A percentile compares a stretch with the other conserved stretches of the same genome.
Conservation (phyloP, 331 rosid species). For the Spiraea crenata region DNA sequence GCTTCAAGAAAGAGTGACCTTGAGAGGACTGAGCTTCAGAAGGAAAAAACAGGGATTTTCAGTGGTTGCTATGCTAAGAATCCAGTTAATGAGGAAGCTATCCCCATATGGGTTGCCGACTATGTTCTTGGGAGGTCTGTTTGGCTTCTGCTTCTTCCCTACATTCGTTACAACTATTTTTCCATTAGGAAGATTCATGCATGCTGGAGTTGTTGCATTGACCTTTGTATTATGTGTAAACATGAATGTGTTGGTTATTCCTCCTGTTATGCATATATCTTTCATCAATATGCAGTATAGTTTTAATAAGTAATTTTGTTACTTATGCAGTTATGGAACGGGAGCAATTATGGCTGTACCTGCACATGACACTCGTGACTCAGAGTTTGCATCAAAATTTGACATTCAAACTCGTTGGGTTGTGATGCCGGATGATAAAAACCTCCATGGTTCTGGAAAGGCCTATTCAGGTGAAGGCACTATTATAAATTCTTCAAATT, state of each 20-base stretch:
- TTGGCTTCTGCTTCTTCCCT: constrained; percentile 12
- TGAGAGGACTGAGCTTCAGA: constrained; percentile 98
- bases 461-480: constrained; percentile 78
- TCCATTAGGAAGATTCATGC: constrained; percentile 14
- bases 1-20: constrained; percentile 93
- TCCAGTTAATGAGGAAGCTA: constrained; percentile 80
- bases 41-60: constrained; percentile 90
- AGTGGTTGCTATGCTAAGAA: constrained; percentile 88
- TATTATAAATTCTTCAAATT: constrained; percentile 61
- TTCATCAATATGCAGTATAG: neutral
- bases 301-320: constrained; percentile 21
- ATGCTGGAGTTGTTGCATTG: constrained; percentile 8
- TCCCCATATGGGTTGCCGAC: constrained; percentile 98
- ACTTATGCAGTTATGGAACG: constrained; percentile 79
- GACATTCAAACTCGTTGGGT: constrained; percentile 65
- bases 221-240: neutral
- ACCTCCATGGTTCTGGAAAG: constrained; percentile 43
- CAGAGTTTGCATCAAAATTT: constrained; percentile 79
- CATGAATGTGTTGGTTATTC: constrained; percentile 20
- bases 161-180: constrained; percentile 12
- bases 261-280: constrained; percentile 8
- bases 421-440: constrained; percentile 60
- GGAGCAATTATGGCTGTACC: constrained; percentile 99
- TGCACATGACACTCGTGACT: constrained; percentile 90
- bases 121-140: constrained; percentile 94